These are phyloP conservation scores for Termitomyces heimii DNA, from an alignment of 768 basidiomycete species.

Conservation along the genomic window DNA sequence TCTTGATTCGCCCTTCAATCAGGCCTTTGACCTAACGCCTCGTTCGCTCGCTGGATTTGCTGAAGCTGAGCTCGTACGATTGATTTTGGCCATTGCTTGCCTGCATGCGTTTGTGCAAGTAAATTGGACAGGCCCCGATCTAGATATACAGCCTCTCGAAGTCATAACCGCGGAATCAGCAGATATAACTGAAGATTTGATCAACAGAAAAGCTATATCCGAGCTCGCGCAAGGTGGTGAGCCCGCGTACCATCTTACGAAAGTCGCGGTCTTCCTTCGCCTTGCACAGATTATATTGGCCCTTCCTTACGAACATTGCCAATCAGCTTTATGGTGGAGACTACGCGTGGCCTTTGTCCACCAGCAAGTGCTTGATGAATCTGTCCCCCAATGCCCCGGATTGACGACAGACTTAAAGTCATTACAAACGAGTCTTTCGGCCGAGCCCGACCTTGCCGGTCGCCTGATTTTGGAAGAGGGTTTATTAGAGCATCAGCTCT, in stretches of 20 bases:
- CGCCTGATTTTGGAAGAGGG: conserved; percentile 72
- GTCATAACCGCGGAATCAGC: conserved; percentile 25
- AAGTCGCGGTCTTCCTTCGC: conserved; percentile 62
- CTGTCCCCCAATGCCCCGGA: conserved; percentile 51
- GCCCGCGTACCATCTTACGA: conserved; percentile 90
- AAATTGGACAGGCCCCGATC: conserved; percentile 95
- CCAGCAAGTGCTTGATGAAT: conserved; percentile 79
- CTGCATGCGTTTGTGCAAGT: conserved; percentile 87
- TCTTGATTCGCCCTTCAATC: conserved; percentile 26
- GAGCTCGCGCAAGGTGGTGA: conserved; percentile 85
- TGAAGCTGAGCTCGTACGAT: conserved; percentile 43
- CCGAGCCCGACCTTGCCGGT: conserved; percentile 61
- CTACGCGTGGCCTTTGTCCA: conserved; percentile 70
- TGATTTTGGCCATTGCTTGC: conserved; percentile 71
- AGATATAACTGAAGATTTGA: conserved; percentile 34
- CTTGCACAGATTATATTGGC: conserved; percentile 68
- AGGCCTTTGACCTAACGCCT: conserved; percentile 26
- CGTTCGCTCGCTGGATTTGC: conserved; percentile 16
- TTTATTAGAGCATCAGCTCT: conserved; percentile 68
- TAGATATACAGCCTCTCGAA: conserved; percentile 50
- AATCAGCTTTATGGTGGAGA: conserved; percentile 73
- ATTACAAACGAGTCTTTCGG: conserved; percentile 31
- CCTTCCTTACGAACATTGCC: conserved; percentile 40
- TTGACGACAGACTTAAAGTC: conserved; percentile 34
- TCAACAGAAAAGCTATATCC: conserved; percentile 64